Evolutionary conservation across 2,329 filamentous ascomycete genomes (phyloP).

Genomic region (Paraphaeosphaeria minitans): DNA sequence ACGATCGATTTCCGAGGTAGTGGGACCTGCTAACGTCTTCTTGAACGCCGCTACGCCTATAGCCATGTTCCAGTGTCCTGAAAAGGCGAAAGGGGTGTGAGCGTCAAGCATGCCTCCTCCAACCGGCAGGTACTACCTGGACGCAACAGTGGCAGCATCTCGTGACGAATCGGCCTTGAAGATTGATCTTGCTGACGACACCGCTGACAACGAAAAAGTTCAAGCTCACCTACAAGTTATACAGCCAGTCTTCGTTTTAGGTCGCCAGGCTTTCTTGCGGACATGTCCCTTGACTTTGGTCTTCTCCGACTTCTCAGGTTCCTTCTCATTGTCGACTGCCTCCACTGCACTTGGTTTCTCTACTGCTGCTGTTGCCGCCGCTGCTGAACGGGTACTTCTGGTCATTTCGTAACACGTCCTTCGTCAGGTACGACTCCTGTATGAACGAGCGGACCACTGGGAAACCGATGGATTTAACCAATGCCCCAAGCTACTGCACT

Average conservation of each 20-base stretch:
- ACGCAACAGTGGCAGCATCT: not conserved
- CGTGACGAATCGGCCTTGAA: not conserved
- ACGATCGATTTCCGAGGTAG: not conserved
- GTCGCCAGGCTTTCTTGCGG: conserved; percentile 22
- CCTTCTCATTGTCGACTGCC: not conserved
- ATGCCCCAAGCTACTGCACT: not conserved
- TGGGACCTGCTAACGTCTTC: not conserved
- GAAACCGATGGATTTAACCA: conserved; percentile 3
- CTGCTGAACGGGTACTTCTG: conserved; percentile 1
- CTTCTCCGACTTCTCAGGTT: not conserved
- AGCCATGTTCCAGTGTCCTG: not conserved
- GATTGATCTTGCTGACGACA: not conserved
- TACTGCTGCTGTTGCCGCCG: not conserved
- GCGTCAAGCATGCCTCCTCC: not conserved
- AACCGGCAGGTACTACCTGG: not conserved
- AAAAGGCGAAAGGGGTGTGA: not conserved
- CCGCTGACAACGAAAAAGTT: not conserved
- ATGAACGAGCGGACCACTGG: conserved; percentile 13
- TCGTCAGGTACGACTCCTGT: not conserved
- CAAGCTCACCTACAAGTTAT: conserved; percentile 26
- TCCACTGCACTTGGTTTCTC: conserved; percentile 3
- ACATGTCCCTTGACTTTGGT: conserved; percentile 10
- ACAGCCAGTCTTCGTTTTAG: conserved; percentile 27
- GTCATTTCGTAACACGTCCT: conserved; percentile 6
- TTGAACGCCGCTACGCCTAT: not conserved